Conservation (phyloP, 2,329 filamentous ascomycete genomes). For the Didymella arachidicola region DNA sequence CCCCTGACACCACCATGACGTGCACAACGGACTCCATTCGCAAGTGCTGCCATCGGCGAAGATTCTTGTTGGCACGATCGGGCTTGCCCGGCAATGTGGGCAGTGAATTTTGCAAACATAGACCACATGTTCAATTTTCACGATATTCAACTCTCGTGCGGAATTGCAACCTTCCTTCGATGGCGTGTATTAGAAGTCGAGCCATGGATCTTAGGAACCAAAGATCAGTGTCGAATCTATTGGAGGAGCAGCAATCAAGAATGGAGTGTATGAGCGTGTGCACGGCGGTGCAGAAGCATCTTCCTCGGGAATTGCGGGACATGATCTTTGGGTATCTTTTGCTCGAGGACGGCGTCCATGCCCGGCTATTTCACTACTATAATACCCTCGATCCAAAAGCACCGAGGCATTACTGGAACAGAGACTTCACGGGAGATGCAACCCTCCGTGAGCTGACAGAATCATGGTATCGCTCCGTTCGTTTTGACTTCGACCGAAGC, state of each 20-base stretch:
- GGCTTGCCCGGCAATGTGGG: slow-evolving; percentile 4
- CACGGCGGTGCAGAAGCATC: slow-evolving; percentile 7
- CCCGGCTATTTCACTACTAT: slow-evolving; percentile 17
- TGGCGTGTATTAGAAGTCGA: slow-evolving; percentile 1
- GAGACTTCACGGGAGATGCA: slow-evolving; percentile 14
- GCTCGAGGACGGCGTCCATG: slow-evolving; percentile 18
- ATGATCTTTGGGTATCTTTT: slow-evolving; percentile 20
- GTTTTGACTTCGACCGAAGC: slow-evolving; percentile 19
- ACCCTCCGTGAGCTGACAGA: slow-evolving; percentile 19
- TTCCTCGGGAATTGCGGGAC: slow-evolving; percentile 24
- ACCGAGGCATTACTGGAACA: slow-evolving; percentile 21
- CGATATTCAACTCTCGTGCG: slow-evolving; percentile 8
- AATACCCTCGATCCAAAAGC: slow-evolving; percentile 20
- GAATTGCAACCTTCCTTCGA: slow-evolving; percentile 1
- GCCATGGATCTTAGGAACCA: not conserved
- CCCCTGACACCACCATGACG: slow-evolving; percentile 20
- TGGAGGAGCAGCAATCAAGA: slow-evolving; percentile 6
- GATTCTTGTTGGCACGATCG: slow-evolving; percentile 12
- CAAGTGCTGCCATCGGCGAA: slow-evolving; percentile 16
- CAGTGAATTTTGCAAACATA: slow-evolving; percentile 2
- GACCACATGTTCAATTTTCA: slow-evolving; percentile 4
- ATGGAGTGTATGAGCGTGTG: slow-evolving; percentile 11
- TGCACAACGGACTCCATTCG: slow-evolving; percentile 1
- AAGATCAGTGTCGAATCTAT: not conserved
- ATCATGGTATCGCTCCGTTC: slow-evolving; percentile 15